Evolutionary conservation across 1,284 basidiomycete genomes (phyloP), one percentile per base, ranked within the genome.

Genomic region (Moniliophthora roreri): DNA sequence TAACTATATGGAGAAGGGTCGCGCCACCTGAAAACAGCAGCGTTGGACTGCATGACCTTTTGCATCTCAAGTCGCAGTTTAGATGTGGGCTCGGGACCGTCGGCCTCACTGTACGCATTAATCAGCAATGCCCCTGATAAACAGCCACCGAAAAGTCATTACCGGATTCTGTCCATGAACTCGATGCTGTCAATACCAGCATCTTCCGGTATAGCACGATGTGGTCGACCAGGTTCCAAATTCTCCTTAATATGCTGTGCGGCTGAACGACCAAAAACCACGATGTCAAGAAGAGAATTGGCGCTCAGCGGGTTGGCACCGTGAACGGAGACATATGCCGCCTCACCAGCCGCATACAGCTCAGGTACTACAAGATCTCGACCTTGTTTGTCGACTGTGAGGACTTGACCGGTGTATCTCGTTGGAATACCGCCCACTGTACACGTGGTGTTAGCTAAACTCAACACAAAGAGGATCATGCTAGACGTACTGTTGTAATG

Each of bases 351-450:
- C 55, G 97, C 97, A 73, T 99, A 99, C 6, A 99, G 81, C 63
- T 97, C 97, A 51, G 95, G 95, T 34, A 99, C 97, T 56, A 97
- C 75, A 75, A 94, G 82, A 76, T 99, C 97, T 49, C 97, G 87
- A 64, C 96, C 97, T 52, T 89, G 77, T 72, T 87, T 78, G 69
- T 95, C 91, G 54, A 84, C 67, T 20, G 92, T 98, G 62, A 99
- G 69, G 59, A 95, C 97, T 74, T 99, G 95, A 63, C 97, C 97
- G 53, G 96, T 99, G 78, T 95, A 99, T 71, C 87, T 94, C 57
- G 97, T 99, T 53, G 97, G 97, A 71, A 99, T 98, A 80, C 97
- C 97, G 75, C 97, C 97, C 97, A 99, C 91, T 94, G 61, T 26
- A 57, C 11, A 11, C 28, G 11, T 32, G 28, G 28, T 32, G 28